phyloP scores from a whole-genome alignment of 1,139 yeast species.

The Yamadazyma diddensiae region DNA sequence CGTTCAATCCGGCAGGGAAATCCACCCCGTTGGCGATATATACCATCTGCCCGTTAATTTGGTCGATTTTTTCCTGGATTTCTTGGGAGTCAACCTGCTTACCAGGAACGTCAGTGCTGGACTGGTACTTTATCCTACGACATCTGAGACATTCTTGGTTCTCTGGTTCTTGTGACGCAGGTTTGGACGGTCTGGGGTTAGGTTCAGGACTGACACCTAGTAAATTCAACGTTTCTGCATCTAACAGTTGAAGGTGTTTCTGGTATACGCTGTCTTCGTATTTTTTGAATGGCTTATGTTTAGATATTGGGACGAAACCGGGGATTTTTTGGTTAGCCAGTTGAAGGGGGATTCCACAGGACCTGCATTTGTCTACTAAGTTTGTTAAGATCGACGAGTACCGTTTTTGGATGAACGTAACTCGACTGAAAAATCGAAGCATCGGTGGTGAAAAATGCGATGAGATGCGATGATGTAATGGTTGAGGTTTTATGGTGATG shows the following conservation, averaged over 20 bases:
- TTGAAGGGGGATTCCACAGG: conserved; percentile 14
- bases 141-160: conserved; percentile 50
- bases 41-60: conserved; percentile 52
- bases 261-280: conserved; percentile 8
- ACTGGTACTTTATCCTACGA: conserved; percentile 45
- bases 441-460: background rate
- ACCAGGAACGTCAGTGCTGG: conserved; percentile 7
- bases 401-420: background rate
- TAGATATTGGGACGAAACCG: conserved; percentile 9
- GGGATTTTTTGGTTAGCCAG: conserved; percentile 6
- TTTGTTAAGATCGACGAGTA: conserved; percentile 2
- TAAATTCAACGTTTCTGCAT: conserved; percentile 20
- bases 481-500: no score
- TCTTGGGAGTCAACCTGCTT: conserved; percentile 35
- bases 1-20: conserved; percentile 59
- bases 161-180: background rate
- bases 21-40: conserved; percentile 66
- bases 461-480: background rate
- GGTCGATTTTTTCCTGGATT: conserved; percentile 37
- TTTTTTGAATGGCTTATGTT: conserved; percentile 7
- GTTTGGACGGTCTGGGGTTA: conserved; percentile 2
- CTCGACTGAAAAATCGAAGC: background rate
- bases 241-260: conserved; percentile 5
- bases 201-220: conserved; percentile 3
- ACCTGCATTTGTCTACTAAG: conserved; percentile 10